These are phyloP conservation scores for Coriolopsis trogii DNA, from an alignment of 1,284 basidiomycete genomes.

Conservation along the genomic window DNA sequence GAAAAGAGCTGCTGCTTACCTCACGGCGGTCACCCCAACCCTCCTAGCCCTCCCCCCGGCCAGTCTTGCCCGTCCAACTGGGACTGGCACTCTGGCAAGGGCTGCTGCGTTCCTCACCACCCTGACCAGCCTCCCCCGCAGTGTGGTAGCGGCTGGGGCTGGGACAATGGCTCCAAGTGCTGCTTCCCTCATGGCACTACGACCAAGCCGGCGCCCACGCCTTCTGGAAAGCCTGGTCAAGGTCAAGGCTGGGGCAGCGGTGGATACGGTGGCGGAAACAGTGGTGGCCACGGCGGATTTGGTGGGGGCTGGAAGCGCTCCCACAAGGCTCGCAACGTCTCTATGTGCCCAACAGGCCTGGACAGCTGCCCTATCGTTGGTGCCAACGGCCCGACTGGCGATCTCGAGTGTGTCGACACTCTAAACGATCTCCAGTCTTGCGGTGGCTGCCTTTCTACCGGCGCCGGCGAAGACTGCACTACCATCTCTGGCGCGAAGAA, in stretches of 20 bases:
- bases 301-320: constrained; percentile 40
- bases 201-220: constrained; percentile 40
- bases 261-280: constrained; percentile 7
- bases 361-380: constrained; percentile 65
- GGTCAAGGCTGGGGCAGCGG: neutral
- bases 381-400: constrained; percentile 37
- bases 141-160: constrained; percentile 50
- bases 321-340: constrained; percentile 40
- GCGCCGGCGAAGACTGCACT: constrained; percentile 73
- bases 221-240: constrained; percentile 33
- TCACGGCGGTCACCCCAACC: constrained; percentile 46
- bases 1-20: constrained; percentile 51
- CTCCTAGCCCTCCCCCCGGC: constrained; percentile 53
- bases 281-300: no score
- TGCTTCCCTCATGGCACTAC: constrained; percentile 41
- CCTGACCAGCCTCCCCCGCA: constrained; percentile 48
- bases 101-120: constrained; percentile 51
- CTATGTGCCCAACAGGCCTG: constrained; percentile 58
- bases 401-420: constrained; percentile 69
- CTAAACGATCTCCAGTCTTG: constrained; percentile 62
- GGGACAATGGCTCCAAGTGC: constrained; percentile 48
- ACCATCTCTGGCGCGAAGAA: constrained; percentile 64
- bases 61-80: constrained; percentile 42
- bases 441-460: constrained; percentile 70
- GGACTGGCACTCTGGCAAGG: constrained; percentile 40